phyloP scores from a whole-genome alignment of 768 basidiomycete species.

The Lentinula aciculospora region DNA sequence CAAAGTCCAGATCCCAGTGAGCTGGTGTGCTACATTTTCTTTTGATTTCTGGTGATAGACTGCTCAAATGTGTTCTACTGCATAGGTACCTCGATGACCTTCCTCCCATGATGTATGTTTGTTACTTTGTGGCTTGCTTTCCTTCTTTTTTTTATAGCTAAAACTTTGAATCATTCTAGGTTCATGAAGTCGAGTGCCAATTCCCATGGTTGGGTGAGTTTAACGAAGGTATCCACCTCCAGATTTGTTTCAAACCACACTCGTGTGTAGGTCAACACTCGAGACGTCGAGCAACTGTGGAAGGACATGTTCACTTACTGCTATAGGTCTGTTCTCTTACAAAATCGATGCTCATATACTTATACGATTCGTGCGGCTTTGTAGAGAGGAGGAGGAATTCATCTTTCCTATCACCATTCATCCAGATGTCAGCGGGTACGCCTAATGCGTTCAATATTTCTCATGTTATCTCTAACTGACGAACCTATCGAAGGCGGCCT shows the following conservation, averaged over 20 bases:
- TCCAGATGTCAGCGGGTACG: constrained; percentile 68
- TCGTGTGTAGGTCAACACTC: constrained; percentile 46
- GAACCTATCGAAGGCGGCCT: constrained; percentile 37
- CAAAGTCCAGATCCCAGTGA: constrained; percentile 53
- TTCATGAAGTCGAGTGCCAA: constrained; percentile 65
- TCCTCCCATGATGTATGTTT: constrained; percentile 62
- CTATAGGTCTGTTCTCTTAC: constrained; percentile 36
- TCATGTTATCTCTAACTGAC: constrained; percentile 3
- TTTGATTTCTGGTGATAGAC: background rate
- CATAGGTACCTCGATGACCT: constrained; percentile 65
- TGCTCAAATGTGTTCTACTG: background rate
- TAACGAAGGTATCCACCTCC: background rate
- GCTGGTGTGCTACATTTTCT: constrained; percentile 41
- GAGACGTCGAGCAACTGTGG: constrained; percentile 69
- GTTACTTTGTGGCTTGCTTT: background rate
- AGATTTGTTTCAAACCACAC: background rate
- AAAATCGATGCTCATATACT: background rate
- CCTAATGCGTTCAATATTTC: constrained; percentile 4
- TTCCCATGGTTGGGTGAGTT: constrained; percentile 65
- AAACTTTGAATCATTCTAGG: constrained; percentile 28
- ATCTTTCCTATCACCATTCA: constrained; percentile 74
- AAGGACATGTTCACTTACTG: constrained; percentile 69
- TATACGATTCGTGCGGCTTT: constrained; percentile 9
- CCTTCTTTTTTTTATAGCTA: background rate
- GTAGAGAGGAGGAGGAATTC: constrained; percentile 58